Evolutionary conservation across 495 filamentous ascomycete genomes (phyloP).

Genomic region (Penicillium paxilli): DNA sequence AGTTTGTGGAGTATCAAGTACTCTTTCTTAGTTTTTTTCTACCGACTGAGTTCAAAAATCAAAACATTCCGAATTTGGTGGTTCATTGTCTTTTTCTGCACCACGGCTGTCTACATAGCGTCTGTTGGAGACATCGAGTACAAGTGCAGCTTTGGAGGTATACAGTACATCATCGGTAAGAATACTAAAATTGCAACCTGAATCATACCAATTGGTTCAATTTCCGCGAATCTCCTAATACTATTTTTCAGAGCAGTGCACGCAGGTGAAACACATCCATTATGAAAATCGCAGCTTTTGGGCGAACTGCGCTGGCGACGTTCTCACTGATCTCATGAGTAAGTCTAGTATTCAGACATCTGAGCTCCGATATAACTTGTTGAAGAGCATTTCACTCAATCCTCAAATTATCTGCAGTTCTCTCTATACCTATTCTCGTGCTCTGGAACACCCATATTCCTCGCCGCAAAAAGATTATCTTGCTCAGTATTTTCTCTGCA

Average conservation of each 20-base stretch:
- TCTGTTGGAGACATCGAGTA: slow-evolving; percentile 20
- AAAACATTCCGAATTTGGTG: slow-evolving; percentile 18
- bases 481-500: slow-evolving; percentile 24
- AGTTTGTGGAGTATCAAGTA: slow-evolving; percentile 25
- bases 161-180: slow-evolving; percentile 15
- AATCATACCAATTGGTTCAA: too few relatives aligned
- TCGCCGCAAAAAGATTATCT: slow-evolving; percentile 17
- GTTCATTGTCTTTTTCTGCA: slow-evolving; percentile 13
- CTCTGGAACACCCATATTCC: slow-evolving; percentile 24
- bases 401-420: slow-evolving; percentile 8
- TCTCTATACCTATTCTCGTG: slow-evolving; percentile 2
- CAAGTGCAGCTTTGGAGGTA: slow-evolving; percentile 18
- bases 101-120: slow-evolving; percentile 10
- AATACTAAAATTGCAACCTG: not conserved
- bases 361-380: not conserved
- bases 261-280: slow-evolving; percentile 9
- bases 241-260: slow-evolving; percentile 18
- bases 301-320: slow-evolving; percentile 16
- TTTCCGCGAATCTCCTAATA: too few relatives aligned
- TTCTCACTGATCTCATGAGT: slow-evolving; percentile 24
- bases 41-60: slow-evolving; percentile 18
- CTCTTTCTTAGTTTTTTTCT: slow-evolving; percentile 26
- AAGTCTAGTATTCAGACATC: not conserved
- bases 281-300: slow-evolving; percentile 19
- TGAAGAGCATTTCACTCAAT: too few relatives aligned